Percentiles rank a stretch among this genome's conserved stretches.
Conservation (phyloP, 2,329 filamentous ascomycete genomes). For the Xylariales sp. region DNA sequence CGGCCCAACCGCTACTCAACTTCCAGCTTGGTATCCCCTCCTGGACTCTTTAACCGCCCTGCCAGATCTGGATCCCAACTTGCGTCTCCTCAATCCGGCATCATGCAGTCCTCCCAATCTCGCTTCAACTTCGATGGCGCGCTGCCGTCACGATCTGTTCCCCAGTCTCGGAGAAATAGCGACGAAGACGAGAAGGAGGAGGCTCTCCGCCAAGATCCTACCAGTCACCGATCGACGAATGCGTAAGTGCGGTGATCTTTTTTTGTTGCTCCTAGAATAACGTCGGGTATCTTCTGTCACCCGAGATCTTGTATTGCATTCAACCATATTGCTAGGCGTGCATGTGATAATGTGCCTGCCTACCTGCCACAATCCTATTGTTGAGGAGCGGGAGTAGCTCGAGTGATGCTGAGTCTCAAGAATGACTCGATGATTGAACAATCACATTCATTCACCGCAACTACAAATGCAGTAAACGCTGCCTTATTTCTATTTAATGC, state of each 20-base stretch:
- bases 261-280: not conserved
- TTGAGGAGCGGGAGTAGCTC: too few relatives aligned
- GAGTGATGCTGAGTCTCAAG: too few relatives aligned
- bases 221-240: slow-evolving; percentile 68
- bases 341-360: too few relatives aligned
- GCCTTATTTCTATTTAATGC: too few relatives aligned
- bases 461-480: too few relatives aligned
- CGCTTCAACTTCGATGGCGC: slow-evolving; percentile 59
- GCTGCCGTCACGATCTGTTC: slow-evolving; percentile 79
- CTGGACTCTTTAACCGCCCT: slow-evolving; percentile 68
- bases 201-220: slow-evolving; percentile 63
- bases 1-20: slow-evolving; percentile 85
- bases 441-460: too few relatives aligned
- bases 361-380: too few relatives aligned
- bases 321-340: too few relatives aligned
- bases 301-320: too few relatives aligned
- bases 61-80: slow-evolving; percentile 75
- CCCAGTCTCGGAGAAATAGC: slow-evolving; percentile 82
- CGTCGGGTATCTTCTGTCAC: too few relatives aligned
- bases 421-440: too few relatives aligned
- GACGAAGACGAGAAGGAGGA: slow-evolving; percentile 85
- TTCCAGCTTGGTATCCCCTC: slow-evolving; percentile 79
- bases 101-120: slow-evolving; percentile 41
- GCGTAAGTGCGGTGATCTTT: slow-evolving; percentile 61
- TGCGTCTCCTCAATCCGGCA: slow-evolving; percentile 68